Base-by-base conservation (phyloP, 345 rosid species). In the Lumnitzera racemosa region DNA sequence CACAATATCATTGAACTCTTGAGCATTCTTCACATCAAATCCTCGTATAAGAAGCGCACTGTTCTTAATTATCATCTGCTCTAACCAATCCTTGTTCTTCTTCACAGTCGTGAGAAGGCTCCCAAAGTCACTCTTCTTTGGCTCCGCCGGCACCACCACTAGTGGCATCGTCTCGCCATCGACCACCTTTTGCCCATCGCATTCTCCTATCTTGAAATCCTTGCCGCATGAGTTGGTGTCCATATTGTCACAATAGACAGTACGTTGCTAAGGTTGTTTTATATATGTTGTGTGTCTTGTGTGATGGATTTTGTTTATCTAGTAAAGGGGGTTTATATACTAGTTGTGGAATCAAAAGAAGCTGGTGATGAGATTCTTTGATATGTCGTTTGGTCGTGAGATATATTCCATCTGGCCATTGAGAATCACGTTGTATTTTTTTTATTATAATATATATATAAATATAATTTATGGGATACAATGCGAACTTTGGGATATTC, bases 11-110 rank as follows among this genome's bases (percentile, higher is more conserved):
- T 86, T 86, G 61, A 86, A 83, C 10, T 79, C 84, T 50, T 74
- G 61, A 0, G 92, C 79, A 56, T 65, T 72, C 63, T 51, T 64
- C 23, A 83, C 84, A 46, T 79, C 67, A 48, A 79, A 86, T 7
- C 88, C 86, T 46, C 88, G 69, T 10, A 83, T 73, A 17, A 83
- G 71, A 12, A 86, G 84, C 0, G 84, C 91, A 23, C 88, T 83
- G 75, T 79, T 73, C 65, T 77, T 86, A 25, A 72, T 70, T 46
- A 83, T 72, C 81, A 86, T 72, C 51, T 79, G 53, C 46, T 83
- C 91, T 13, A 86, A 86, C 86, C 86, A 83, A 1, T 83, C 81
- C 55, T 59, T 67, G 78, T 81, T 79, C 13, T 69, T 66, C 67
- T 66, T 61, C 6, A 83, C 50, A 36, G 74, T 70, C 27, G 24